Base-by-base conservation (phyloP, 306 rosid species). In the Vachellia pachyceras region DNA sequence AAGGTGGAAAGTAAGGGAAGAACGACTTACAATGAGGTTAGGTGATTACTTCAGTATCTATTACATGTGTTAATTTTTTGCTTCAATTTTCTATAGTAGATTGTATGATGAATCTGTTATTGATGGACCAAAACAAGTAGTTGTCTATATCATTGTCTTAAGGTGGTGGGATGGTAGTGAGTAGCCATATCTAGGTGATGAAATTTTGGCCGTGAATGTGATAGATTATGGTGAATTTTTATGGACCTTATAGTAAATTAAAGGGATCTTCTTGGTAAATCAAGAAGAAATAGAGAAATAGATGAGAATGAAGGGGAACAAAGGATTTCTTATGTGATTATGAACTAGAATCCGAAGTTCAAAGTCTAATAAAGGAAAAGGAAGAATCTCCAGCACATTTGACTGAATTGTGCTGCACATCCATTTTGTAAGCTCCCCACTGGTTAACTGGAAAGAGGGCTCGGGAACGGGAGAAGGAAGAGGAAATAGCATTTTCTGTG, bases 1-100 rank as follows among this genome's bases (percentile, higher is more conserved):
- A 92, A 92, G 87, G 98, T 95, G 78, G 97, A 95, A 87, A 92
- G 97, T 94, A 92, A 91, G 87, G 98, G 98, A 49, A 90, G 97
- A 85, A 95, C 98, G 60, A 92, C 97, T 70, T 95, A 95, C 78
- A 95, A 92, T 57, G 98, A 95, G 98, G 98, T 95, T 35, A 82
- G 91, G 73, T 72, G 74, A 63, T 84, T 73, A 69, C 65, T 75
- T 77, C 65, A 44, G 61, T 67, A 72, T 72, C 79, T 75, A 11
- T 45, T 20, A 25, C 54, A 3, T 72, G 61, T 60, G 7, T 20
- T 55, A 61, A 71, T 49, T 15, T 50, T 39, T 82, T 76, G 79
- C 72, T 79, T 54, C 45, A n/a, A 57, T 69, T 66, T 69, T 36
- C 7, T 45, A 33, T 40, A 57, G 29, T 22, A 23, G 63, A 60